Base-by-base conservation (phyloP, 345 rosid genomes). In the Populus nigra region DNA sequence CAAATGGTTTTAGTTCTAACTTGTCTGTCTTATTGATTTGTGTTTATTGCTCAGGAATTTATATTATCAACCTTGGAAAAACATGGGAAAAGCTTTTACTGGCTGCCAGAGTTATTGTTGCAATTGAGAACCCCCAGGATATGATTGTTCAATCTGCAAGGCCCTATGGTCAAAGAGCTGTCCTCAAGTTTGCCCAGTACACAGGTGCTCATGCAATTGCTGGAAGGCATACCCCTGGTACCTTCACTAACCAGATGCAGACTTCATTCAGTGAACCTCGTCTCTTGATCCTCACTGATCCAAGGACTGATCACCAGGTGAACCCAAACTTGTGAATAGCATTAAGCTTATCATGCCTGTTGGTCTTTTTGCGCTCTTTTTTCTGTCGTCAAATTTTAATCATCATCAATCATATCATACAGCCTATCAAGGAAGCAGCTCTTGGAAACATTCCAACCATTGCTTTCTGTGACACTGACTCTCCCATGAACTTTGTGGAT, bases 221-320 rank as follows among this genome's bases (percentile, higher is more conserved):
- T 72, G 98, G 98, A 53, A 91, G 98, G 85, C 98, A 95, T 83
- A 95, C 99, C 61, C 99, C 99, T 18, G 99, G 98, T 89, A 95
- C 99, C 27, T 95, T 95, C 76, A 95, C 99, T 66, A 95, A 93
- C 81, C 98, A 95, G 79, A 84, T 93, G 68, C 99, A 95, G 73
- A 93, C 99, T 0, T 91, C 98, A 0, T 95, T 95, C 89, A 91
- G 90, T 23, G 98, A 92, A 81, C 97, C 99, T 0, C 93, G 96
- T 71, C 92, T 93, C 2, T 74, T 93, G 43, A 93, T 95, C 86
- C 94, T 93, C n/a, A 95, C 99, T 0, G 99, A 95, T 49, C 99
- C 99, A 3, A 87, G 99, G 74, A 95, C 99, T 23, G 99, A 95
- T 73, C 99, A 95, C 76, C 99, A 95, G 94, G 99, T 95, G 67